phyloP scores from a whole-genome alignment of 2,329 filamentous ascomycete genomes.

The Fusarium sororula region DNA sequence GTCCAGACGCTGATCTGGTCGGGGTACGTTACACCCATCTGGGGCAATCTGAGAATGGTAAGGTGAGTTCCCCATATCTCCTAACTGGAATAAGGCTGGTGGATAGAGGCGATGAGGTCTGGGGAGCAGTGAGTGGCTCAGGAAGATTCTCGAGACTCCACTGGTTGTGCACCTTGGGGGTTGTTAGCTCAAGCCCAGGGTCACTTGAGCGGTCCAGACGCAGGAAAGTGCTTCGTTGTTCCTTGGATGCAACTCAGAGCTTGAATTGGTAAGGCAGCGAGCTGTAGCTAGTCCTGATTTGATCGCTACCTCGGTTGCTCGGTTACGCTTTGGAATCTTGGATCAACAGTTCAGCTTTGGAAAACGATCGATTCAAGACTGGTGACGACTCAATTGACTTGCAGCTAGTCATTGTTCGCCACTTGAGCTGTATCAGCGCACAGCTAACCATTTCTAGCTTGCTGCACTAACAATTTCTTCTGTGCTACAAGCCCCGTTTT shows the following conservation, averaged over 20 bases:
- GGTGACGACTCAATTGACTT: neutral
- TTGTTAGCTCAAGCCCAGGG: neutral
- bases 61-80: neutral
- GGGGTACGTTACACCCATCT: constrained; percentile 2
- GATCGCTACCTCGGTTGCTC: neutral
- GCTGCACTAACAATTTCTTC: neutral
- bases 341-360: neutral
- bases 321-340: neutral
- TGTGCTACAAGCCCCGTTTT: neutral
- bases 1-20: neutral
- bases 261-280: neutral
- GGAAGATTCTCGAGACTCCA: neutral
- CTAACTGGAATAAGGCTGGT: constrained; percentile 8
- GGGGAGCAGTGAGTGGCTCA: neutral
- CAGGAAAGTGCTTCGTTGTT: neutral
- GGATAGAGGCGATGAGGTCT: neutral
- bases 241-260: neutral
- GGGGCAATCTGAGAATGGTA: neutral
- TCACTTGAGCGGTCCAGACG: neutral
- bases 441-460: neutral
- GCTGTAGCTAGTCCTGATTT: neutral
- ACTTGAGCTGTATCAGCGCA: neutral
- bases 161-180: neutral
- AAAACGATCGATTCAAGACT: neutral
- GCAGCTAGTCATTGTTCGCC: neutral